These are phyloP conservation scores for Kernera saxatilis DNA, from an alignment of 345 rosid genomes.

Conservation along the genomic window DNA sequence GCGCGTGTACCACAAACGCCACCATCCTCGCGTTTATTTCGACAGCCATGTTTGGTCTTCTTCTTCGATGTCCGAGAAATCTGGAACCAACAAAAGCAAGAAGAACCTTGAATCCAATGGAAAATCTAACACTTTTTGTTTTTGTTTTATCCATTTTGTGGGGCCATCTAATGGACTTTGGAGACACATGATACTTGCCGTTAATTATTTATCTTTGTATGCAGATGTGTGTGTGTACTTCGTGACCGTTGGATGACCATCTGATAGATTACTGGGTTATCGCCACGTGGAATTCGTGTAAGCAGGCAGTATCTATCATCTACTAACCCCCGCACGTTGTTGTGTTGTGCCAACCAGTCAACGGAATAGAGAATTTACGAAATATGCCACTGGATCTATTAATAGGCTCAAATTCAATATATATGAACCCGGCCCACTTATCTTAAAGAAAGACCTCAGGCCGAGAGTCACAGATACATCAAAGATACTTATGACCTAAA, in stretches of 20 bases:
- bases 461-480: too few species aligned
- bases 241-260: neutral
- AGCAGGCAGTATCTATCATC: too few species aligned
- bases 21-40: slow-evolving; percentile 42
- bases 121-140: neutral
- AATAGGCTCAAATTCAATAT: too few species aligned
- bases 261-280: too few species aligned
- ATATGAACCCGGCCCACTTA: too few species aligned
- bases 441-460: too few species aligned
- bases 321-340: slow-evolving; percentile 10
- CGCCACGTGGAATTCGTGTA: neutral
- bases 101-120: neutral
- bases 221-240: neutral
- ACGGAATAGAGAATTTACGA: neutral
- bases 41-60: slow-evolving; percentile 35
- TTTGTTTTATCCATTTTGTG: neutral
- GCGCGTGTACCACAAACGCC: slow-evolving; percentile 47
- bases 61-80: neutral
- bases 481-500: too few species aligned
- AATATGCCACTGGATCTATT: neutral
- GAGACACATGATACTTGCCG: slow-evolving; percentile 1
- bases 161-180: too few species aligned
- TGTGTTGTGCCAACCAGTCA: neutral
- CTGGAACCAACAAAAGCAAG: too few species aligned
- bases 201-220: neutral